A percentile compares a stretch with the other conserved stretches of the same genome.
These are phyloP conservation scores for Candida cerambycidarum DNA, from an alignment of 805 yeast genomes.

Conservation along the genomic window DNA sequence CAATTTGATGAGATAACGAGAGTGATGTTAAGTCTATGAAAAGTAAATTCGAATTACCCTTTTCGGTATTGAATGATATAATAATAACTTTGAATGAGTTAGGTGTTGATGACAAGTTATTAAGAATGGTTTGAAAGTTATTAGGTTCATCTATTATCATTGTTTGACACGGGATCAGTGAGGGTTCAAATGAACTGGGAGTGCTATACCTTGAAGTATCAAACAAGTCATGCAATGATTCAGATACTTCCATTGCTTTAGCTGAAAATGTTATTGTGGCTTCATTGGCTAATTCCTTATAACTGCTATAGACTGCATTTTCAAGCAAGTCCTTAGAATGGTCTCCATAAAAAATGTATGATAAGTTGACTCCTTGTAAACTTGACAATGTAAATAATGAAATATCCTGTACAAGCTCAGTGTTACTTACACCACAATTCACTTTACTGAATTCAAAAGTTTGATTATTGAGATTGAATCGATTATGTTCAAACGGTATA, in stretches of 20 bases:
- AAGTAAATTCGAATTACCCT: neutral
- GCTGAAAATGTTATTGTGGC: constrained; percentile 2
- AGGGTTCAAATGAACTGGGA: neutral
- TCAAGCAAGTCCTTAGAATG: neutral
- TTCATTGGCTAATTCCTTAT: neutral
- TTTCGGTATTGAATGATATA: neutral
- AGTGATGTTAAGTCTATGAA: constrained; percentile 5
- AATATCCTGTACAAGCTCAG: constrained; percentile 21
- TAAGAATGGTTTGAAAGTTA: constrained; percentile 11
- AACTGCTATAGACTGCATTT: neutral
- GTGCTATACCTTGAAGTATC: constrained; percentile 9
- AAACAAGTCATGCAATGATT: constrained; percentile 11
- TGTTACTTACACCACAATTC: constrained; percentile 7
- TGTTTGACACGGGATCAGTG: constrained; percentile 9
- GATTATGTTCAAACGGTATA: constrained; percentile 7
- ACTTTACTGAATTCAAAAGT: constrained; percentile 19
- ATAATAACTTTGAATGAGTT: constrained; percentile 1
- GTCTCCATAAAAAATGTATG: constrained; percentile 8
- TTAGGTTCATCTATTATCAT: constrained; percentile 15
- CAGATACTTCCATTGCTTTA: constrained; percentile 12
- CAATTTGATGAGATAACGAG: neutral
- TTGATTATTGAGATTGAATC: constrained; percentile 8
- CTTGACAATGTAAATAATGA: constrained; percentile 15
- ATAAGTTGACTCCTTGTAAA: neutral
- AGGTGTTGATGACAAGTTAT: neutral